Base-by-base conservation (phyloP, 441 rosid genomes). In the Adansonia grandidieri region DNA sequence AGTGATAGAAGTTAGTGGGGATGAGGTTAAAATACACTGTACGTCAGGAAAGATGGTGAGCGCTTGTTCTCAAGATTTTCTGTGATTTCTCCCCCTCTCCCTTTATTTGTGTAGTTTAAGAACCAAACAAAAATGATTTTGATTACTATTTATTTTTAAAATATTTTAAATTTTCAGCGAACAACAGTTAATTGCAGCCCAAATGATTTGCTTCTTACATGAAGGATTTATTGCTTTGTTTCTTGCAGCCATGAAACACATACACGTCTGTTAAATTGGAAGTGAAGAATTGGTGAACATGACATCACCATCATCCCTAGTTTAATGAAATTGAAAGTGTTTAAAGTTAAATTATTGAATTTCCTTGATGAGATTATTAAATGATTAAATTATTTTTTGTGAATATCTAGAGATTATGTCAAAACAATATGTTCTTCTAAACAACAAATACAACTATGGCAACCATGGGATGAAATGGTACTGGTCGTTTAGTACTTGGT, bases 1-100 rank as follows among this genome's bases (percentile, higher is more conserved):
- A 79, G 92, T 94, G 28, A 83, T 87, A 74, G 92, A 91, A 87
- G 80, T 83, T 56, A 83, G 93, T 7, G 88, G 80, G 54, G 86
- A 91, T 76, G 90, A 87, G 54, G 62, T 96, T 80, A 89, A 82
- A 73, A 81, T 94, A 22, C 82, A 78, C 0, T 84, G 92, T 84
- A 77, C 84, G 19, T 84, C 92, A 65, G 91, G 89, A 77, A 93
- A 92, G 83, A 86, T 28, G 83, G 99, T 91, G 64, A 82, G 95
- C 83, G 53, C 48, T 76, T 57, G 47, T 57, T 80, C 72, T 62
- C 48, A 24, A 1, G 17, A 63, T 20, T 24, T 50, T 70, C 13
- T 61, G 9, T 60, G 24, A 14, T 20, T 22, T 42, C 37, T 14
- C 20, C 48, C 20, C 24, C 1, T 0, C 4, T 1, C 13, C 56